phyloP scores from a whole-genome alignment of 2,329 filamentous ascomycete genomes.

The Apiospora hydei region DNA sequence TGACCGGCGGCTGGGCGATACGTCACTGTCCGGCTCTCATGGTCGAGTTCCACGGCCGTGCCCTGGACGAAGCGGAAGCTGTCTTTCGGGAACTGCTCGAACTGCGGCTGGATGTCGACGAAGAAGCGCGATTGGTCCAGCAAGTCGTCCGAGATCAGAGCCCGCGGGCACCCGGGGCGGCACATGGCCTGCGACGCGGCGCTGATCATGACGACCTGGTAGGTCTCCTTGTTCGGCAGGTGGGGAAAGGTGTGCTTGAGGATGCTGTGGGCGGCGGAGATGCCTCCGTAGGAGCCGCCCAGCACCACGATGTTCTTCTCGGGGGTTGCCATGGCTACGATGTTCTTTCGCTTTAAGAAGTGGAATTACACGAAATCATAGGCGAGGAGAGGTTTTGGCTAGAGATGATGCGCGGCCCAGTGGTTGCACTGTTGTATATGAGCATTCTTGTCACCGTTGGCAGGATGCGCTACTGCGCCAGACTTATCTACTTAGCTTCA shows the following conservation, averaged over 20 bases:
- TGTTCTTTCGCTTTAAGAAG: neutral
- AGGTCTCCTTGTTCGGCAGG: conserved; percentile 43
- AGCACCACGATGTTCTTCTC: conserved; percentile 56
- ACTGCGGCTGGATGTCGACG: conserved; percentile 45
- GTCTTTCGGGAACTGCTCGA: conserved; percentile 47
- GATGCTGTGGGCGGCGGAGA: conserved; percentile 60
- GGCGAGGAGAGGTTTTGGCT: neutral
- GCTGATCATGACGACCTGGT: conserved; percentile 53
- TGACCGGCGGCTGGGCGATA: conserved; percentile 32
- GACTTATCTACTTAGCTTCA: too few relatives aligned
- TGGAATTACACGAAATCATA: neutral
- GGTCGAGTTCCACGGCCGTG: conserved; percentile 46
- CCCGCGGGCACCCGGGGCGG: conserved; percentile 54
- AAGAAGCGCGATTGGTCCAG: conserved; percentile 55
- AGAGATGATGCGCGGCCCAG: neutral
- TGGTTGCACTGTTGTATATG: too few relatives aligned
- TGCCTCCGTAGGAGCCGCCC: conserved; percentile 60
- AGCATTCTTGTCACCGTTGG: too few relatives aligned
- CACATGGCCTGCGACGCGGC: conserved; percentile 49
- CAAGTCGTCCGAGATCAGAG: conserved; percentile 52
- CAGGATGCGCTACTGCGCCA: neutral
- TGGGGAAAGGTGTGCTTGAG: conserved; percentile 58
- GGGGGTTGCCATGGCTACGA: neutral
- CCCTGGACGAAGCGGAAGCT: conserved; percentile 53
- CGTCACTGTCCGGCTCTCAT: conserved; percentile 42